These are phyloP conservation scores for Amanita phalloides DNA, from an alignment of 768 basidiomycete genomes.

Conservation along the genomic window DNA sequence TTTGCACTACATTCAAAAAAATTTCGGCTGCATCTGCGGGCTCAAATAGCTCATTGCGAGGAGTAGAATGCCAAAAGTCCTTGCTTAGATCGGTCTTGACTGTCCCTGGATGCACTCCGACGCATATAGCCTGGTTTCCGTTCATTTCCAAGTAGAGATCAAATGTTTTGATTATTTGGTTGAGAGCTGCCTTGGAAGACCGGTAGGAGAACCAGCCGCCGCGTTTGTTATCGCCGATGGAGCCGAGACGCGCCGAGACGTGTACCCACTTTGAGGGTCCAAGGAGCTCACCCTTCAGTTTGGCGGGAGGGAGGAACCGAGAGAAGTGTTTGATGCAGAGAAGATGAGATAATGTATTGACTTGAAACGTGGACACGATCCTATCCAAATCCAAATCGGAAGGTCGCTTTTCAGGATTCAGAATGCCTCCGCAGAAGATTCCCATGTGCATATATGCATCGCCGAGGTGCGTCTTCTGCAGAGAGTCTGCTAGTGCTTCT, in stretches of 20 bases:
- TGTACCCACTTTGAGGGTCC: slow-evolving; percentile 46
- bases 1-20: slow-evolving; percentile 33
- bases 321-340: slow-evolving; percentile 54
- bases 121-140: slow-evolving; percentile 35
- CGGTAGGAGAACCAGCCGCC: slow-evolving; percentile 57
- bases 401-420: slow-evolving; percentile 44
- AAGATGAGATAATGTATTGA: slow-evolving; percentile 51
- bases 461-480: slow-evolving; percentile 16
- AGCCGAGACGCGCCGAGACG: slow-evolving; percentile 48
- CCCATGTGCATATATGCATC: slow-evolving; percentile 39
- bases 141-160: slow-evolving; percentile 41
- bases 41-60: slow-evolving; percentile 31
- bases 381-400: slow-evolving; percentile 31
- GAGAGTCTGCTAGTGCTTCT: slow-evolving; percentile 22
- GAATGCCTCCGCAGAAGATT: slow-evolving; percentile 44
- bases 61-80: slow-evolving; percentile 35
- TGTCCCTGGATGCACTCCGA: slow-evolving; percentile 51
- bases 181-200: slow-evolving; percentile 51
- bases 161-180: slow-evolving; percentile 52
- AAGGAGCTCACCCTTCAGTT: slow-evolving; percentile 11
- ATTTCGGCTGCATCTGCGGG: slow-evolving; percentile 38
- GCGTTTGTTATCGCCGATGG: slow-evolving; percentile 42
- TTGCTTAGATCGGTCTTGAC: slow-evolving; percentile 50
- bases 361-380: slow-evolving; percentile 36
- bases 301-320: slow-evolving; percentile 36